Conservation (phyloP, 352 stramenopile genomes). For the Achlya hypogyna region DNA sequence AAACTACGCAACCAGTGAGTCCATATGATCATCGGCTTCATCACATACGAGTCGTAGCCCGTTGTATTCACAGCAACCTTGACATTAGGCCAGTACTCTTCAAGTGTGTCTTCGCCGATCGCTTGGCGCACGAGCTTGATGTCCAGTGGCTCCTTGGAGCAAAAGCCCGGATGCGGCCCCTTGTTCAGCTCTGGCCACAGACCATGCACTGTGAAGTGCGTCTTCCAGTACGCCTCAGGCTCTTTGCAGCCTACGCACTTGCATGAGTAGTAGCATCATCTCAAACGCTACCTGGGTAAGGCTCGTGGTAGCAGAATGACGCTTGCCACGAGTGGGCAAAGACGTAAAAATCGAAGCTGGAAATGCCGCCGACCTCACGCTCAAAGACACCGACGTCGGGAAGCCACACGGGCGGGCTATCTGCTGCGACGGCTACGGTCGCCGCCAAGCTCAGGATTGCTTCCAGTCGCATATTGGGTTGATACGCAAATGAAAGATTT, state of each 20-base stretch:
- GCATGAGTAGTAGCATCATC: neutral
- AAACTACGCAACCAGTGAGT: constrained; percentile 84
- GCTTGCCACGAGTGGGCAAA: constrained; percentile 87
- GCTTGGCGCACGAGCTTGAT: constrained; percentile 38
- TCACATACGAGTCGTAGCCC: constrained; percentile 26
- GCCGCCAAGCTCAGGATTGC: neutral
- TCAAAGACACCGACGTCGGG: neutral
- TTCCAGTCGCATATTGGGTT: neutral
- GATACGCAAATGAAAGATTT: neutral
- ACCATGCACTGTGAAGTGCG: constrained; percentile 84
- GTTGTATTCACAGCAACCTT: constrained; percentile 37
- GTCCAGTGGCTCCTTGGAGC: constrained; percentile 64
- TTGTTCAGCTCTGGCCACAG: constrained; percentile 75
- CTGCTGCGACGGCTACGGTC: neutral
- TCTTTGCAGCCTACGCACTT: constrained; percentile 59
- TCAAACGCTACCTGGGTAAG: constrained; percentile 3
- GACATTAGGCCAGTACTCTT: constrained; percentile 82
- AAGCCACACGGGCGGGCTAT: neutral
- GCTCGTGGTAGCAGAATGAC: constrained; percentile 65
- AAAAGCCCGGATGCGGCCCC: constrained; percentile 67
- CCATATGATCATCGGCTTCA: constrained; percentile 25
- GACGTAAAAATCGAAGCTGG: constrained; percentile 80
- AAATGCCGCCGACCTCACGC: constrained; percentile 5
- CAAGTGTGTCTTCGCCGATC: constrained; percentile 61
- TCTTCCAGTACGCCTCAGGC: constrained; percentile 63